Conservation (phyloP, 129 eudicot species). For the Flaveria sonorensis region DNA sequence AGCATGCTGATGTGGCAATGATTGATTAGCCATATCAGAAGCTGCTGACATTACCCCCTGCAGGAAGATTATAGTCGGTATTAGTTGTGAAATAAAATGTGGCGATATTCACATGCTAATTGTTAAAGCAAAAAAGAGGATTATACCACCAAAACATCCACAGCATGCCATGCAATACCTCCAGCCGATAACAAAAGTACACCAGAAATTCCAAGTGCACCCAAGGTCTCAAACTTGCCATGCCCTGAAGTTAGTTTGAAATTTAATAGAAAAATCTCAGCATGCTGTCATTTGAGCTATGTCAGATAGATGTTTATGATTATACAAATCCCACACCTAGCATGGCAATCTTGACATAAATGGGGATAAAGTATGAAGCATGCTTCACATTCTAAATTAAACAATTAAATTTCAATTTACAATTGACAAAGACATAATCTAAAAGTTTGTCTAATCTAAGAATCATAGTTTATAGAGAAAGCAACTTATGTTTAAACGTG, state of each 20-base stretch:
- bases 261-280: slow-evolving; percentile 6
- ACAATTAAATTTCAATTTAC: neutral
- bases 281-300: neutral
- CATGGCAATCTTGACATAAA: slow-evolving; percentile 12
- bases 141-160: slow-evolving; percentile 73
- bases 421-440: neutral
- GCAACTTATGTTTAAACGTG: neutral
- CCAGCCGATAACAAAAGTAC: slow-evolving; percentile 85
- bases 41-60: slow-evolving; percentile 67
- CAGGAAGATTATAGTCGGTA: slow-evolving; percentile 18
- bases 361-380: neutral
- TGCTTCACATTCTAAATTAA: slow-evolving; percentile 9
- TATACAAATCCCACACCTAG: slow-evolving; percentile 25
- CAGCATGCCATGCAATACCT: slow-evolving; percentile 95
- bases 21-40: slow-evolving; percentile 64
- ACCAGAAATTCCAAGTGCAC: slow-evolving; percentile 93
- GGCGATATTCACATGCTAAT: too few relatives aligned
- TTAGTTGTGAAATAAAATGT: neutral
- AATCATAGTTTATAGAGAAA: neutral
- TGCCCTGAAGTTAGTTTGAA: slow-evolving; percentile 60
- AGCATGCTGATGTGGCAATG: slow-evolving; percentile 43
- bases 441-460: slow-evolving; percentile 3
- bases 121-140: neutral
- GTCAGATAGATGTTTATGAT: slow-evolving; percentile 6
- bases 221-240: slow-evolving; percentile 97